Conservation (phyloP, 2,329 filamentous ascomycete genomes). For the Colletotrichum echinochloae region DNA sequence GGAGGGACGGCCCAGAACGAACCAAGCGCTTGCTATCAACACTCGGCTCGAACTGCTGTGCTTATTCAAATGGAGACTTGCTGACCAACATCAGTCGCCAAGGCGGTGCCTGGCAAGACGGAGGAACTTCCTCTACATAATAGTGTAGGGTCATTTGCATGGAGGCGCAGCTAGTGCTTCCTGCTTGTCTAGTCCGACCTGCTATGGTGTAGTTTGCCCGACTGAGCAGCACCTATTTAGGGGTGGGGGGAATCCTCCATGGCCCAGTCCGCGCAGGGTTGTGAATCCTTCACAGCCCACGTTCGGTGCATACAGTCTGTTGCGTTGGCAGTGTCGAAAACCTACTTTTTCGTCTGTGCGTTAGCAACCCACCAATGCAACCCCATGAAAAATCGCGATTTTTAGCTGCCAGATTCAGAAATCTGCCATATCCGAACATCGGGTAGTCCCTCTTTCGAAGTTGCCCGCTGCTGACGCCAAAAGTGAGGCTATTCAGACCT, state of each 20-base stretch:
- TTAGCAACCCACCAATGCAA: too few relatives aligned
- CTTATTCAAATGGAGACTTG: neutral
- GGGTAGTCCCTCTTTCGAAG: too few relatives aligned
- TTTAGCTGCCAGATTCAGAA: too few relatives aligned
- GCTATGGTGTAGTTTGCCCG: conserved; percentile 10
- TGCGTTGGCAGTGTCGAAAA: too few relatives aligned
- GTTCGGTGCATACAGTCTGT: too few relatives aligned
- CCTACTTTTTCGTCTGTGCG: too few relatives aligned
- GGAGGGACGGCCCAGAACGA: neutral
- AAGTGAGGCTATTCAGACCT: too few relatives aligned
- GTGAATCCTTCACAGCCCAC: neutral
- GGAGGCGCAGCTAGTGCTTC: neutral
- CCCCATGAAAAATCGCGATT: too few relatives aligned
- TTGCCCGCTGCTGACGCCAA: too few relatives aligned
- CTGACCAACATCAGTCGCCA: neutral
- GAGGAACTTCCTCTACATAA: too few relatives aligned
- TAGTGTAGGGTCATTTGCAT: neutral
- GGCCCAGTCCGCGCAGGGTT: too few relatives aligned
- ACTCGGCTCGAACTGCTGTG: neutral
- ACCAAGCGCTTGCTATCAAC: neutral
- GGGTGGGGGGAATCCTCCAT: neutral
- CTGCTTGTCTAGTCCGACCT: neutral
- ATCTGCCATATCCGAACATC: too few relatives aligned
- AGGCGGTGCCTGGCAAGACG: neutral
- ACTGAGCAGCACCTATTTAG: neutral